phyloP scores from a whole-genome alignment of 768 basidiomycete genomes.

The Tubosaeta sp. region DNA sequence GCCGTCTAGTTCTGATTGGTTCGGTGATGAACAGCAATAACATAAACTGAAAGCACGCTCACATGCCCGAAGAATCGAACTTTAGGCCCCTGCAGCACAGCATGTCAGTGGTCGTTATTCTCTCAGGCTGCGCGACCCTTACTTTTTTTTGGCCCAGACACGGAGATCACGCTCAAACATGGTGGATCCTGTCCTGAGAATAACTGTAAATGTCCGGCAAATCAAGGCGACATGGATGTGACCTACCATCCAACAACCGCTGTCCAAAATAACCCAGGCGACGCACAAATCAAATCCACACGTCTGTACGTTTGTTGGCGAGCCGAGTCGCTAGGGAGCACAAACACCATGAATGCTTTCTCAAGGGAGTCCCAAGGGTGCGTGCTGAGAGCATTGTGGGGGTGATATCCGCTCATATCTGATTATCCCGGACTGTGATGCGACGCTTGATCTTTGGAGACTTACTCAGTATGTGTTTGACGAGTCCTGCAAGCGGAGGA shows the following conservation, averaged over 20 bases:
- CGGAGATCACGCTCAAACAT: constrained; percentile 88
- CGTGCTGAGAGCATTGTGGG: constrained; percentile 48
- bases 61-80: constrained; percentile 83
- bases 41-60: constrained; percentile 19
- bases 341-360: constrained; percentile 79
- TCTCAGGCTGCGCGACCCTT: constrained; percentile 5
- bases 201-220: background rate
- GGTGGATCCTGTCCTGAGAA: constrained; percentile 73
- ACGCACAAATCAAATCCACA: constrained; percentile 80
- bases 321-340: constrained; percentile 43
- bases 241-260: constrained; percentile 82
- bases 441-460: background rate
- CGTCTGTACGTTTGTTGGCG: constrained; percentile 53
- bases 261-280: constrained; percentile 77
- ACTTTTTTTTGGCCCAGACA: constrained; percentile 66
- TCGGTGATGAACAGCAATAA: background rate
- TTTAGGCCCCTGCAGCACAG: constrained; percentile 56
- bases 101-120: background rate
- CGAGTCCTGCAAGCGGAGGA: constrained; percentile 43
- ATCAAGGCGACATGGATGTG: background rate
- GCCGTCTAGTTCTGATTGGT: constrained; percentile 45
- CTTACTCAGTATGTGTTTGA: constrained; percentile 85
- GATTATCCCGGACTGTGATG: constrained; percentile 7
- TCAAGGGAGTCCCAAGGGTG: constrained; percentile 79
- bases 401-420: constrained; percentile 62